These are phyloP conservation scores for Neophaeococcomyces mojaviensis DNA, from an alignment of 2,329 filamentous ascomycete genomes.

Conservation along the genomic window DNA sequence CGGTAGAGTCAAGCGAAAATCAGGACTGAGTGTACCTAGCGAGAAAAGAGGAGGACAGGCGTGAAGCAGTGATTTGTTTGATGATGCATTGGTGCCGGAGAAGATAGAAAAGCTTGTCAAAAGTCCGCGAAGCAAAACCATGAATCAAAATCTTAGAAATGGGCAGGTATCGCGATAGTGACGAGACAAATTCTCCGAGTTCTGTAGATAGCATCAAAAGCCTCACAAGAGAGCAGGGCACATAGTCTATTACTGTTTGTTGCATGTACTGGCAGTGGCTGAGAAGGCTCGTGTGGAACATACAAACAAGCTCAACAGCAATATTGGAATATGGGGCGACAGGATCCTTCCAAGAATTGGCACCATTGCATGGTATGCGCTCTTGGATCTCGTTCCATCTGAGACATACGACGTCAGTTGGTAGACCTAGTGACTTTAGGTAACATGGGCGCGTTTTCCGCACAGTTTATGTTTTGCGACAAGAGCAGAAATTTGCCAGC, in stretches of 20 bases:
- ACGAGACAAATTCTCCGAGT: neutral
- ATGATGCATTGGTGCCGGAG: slow-evolving; percentile 9
- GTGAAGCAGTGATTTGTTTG: neutral
- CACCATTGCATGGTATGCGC: neutral
- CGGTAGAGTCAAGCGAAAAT: neutral
- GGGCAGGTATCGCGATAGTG: neutral
- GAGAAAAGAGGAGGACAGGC: neutral
- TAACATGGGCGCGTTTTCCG: neutral
- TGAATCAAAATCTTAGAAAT: neutral
- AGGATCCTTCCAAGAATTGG: neutral
- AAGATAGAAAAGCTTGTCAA: neutral
- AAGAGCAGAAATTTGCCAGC: too few species aligned
- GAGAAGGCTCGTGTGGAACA: too few species aligned
- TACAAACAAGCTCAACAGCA: neutral
- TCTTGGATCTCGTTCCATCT: too few species aligned
- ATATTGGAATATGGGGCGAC: neutral
- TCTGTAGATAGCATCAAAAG: neutral
- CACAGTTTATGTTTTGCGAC: neutral
- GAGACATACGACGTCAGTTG: slow-evolving; percentile 4
- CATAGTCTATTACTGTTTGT: neutral
- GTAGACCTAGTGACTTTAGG: neutral
- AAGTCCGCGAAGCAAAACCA: neutral
- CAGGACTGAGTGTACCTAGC: neutral
- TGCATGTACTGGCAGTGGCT: neutral
- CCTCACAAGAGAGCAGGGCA: neutral